Conservation (phyloP, 306 rosid genomes). For the Sphenostylis stenocarpa region DNA sequence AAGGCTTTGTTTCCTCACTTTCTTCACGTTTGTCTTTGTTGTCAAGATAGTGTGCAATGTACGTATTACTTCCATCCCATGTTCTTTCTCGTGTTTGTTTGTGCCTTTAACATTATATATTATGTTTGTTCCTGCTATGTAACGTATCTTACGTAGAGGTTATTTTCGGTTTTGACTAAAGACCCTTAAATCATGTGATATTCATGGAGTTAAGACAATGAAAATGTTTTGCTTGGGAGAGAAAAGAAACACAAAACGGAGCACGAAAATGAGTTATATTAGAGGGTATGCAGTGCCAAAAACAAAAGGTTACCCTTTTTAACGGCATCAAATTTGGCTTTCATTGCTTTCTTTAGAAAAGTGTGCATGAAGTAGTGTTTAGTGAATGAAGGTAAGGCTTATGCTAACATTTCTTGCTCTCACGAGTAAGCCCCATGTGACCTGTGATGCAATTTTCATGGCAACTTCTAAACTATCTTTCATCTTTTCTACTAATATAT, state of each 20-base stretch:
- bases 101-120: constrained; percentile 16
- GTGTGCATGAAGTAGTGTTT: constrained; percentile 34
- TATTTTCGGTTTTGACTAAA: constrained; percentile 33
- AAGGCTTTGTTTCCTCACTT: constrained; percentile 33
- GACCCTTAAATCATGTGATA: constrained; percentile 9
- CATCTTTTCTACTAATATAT: constrained; percentile 31
- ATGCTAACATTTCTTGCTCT: constrained; percentile 10
- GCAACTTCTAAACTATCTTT: constrained; percentile 33
- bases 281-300: constrained; percentile 54
- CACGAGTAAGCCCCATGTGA: constrained; percentile 74
- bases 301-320: constrained; percentile 58
- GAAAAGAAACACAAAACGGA: background rate
- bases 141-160: background rate
- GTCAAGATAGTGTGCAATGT: constrained; percentile 43
- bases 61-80: constrained; percentile 34
- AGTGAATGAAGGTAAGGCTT: constrained; percentile 54
- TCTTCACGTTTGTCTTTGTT: constrained; percentile 35
- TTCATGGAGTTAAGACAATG: background rate
- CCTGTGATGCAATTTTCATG: constrained; percentile 62
- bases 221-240: background rate
- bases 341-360: constrained; percentile 46
- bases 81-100: constrained; percentile 37
- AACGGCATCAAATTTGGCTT: constrained; percentile 66
- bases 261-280: background rate
- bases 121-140: constrained; percentile 7